A percentile compares a stretch with the other conserved stretches of the same genome.
phyloP scores from a whole-genome alignment of 805 yeast genomes.

The Clavispora carvajalis region DNA sequence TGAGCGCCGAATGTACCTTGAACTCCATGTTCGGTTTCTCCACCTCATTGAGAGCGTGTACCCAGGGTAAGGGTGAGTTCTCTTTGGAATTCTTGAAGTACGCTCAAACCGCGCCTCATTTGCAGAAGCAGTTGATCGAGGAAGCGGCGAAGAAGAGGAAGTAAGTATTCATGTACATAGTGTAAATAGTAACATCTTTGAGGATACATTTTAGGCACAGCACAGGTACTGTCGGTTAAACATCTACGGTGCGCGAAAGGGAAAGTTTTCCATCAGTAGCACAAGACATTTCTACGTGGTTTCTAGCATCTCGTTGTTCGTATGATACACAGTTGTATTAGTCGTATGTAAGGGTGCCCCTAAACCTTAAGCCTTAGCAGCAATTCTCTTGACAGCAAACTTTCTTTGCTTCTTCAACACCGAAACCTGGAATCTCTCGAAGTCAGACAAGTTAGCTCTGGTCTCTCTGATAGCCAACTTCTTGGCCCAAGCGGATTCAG shows the following conservation, averaged over 20 bases:
- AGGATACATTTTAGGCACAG: no score
- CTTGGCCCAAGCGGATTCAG: constrained; percentile 94
- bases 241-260: no score
- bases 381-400: constrained; percentile 91
- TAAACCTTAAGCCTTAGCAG: constrained; percentile 79
- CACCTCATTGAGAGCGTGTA: constrained; percentile 87
- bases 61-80: constrained; percentile 99
- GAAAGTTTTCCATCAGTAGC: no score
- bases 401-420: constrained; percentile 97
- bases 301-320: constrained; percentile 5
- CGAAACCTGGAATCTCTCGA: constrained; percentile 99
- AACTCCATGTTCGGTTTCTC: constrained; percentile 96
- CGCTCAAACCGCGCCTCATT: constrained; percentile 83
- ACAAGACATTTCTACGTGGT: neutral
- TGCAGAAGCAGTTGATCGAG: constrained; percentile 85
- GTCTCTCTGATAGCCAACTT: constrained; percentile 92
- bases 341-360: constrained; percentile 15
- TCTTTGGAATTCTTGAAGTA: constrained; percentile 91
- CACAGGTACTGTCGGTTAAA: no score
- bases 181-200: constrained; percentile 1
- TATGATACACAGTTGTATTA: constrained; percentile 19
- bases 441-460: constrained; percentile 91
- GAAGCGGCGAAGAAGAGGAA: constrained; percentile 45
- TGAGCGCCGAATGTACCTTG: constrained; percentile 93
- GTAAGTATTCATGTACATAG: constrained; percentile 3